Conservation (phyloP, 495 filamentous ascomycete genomes). For the Amniculicola lignicola region DNA sequence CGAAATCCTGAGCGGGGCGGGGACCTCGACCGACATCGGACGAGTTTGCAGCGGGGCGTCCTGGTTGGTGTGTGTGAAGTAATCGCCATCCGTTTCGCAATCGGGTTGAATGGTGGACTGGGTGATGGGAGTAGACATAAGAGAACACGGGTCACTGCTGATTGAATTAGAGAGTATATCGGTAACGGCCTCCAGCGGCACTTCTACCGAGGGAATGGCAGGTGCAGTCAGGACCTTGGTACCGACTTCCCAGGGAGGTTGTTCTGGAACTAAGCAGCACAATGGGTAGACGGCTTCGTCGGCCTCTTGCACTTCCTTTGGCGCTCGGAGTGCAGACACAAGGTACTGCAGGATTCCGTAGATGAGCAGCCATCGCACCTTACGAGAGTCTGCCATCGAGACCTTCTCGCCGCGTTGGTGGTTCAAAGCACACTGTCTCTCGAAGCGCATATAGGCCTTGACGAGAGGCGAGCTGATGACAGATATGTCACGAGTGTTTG, state of each 20-base stretch:
- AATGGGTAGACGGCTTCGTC: conserved; percentile 39
- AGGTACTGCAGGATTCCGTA: conserved; percentile 65
- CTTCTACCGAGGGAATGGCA: conserved; percentile 5
- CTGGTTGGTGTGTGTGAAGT: conserved; percentile 35
- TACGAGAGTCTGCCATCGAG: conserved; percentile 42
- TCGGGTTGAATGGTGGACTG: conserved; percentile 39
- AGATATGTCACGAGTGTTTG: conserved; percentile 40
- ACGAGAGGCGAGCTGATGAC: conserved; percentile 43
- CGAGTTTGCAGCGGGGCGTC: conserved; percentile 4
- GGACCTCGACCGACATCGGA: conserved; percentile 26
- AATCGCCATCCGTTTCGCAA: conserved; percentile 42
- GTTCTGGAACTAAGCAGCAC: conserved; percentile 36
- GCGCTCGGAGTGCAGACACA: conserved; percentile 39
- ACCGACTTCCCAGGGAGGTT: conserved; percentile 33
- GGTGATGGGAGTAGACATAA: background rate
- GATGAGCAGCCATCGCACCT: conserved; percentile 65
- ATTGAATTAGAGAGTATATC: conserved; percentile 13
- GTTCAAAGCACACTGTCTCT: conserved; percentile 41
- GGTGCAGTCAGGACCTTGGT: conserved; percentile 9
- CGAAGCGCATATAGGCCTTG: conserved; percentile 47
- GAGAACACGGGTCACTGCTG: background rate
- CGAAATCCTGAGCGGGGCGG: conserved; percentile 19
- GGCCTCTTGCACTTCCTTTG: conserved; percentile 40
- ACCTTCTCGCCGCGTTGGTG: conserved; percentile 43
- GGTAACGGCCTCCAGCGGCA: conserved; percentile 19